A percentile compares a stretch with the other conserved stretches of the same genome.
Conservation (phyloP, 768 basidiomycete genomes). For the Boletus tomentosulus region DNA sequence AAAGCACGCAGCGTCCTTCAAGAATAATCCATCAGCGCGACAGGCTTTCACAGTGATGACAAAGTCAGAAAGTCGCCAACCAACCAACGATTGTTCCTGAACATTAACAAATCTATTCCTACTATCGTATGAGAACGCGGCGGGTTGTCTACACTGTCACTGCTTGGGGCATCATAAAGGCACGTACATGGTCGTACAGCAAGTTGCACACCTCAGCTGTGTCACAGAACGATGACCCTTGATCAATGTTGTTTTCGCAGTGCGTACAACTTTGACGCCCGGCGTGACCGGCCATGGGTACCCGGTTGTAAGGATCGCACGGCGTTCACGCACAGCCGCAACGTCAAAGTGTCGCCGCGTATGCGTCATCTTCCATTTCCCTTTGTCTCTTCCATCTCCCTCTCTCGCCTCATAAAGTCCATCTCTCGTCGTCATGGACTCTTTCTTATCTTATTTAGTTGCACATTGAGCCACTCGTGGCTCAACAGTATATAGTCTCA, state of each 20-base stretch:
- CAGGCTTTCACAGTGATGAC: neutral
- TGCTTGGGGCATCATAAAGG: neutral
- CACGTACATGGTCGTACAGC: neutral
- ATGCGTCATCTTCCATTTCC: too few species aligned
- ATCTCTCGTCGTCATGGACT: too few species aligned
- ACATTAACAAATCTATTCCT: neutral
- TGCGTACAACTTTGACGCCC: neutral
- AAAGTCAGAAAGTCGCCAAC: neutral
- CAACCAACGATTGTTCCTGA: neutral
- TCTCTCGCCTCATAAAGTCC: too few species aligned
- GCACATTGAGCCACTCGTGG: too few species aligned
- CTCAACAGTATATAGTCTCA: too few species aligned
- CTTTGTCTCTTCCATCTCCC: too few species aligned
- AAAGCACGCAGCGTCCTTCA: neutral
- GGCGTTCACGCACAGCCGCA: too few species aligned
- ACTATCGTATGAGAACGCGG: neutral
- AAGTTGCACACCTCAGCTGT: neutral
- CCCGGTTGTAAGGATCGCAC: too few species aligned
- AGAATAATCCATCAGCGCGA: neutral
- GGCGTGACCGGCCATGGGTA: neutral
- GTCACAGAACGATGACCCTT: neutral
- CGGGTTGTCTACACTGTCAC: neutral
- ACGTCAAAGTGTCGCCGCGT: too few species aligned
- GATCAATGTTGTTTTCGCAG: neutral
- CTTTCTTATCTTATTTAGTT: too few species aligned